These are phyloP conservation scores for Corymbia citriodora DNA, from an alignment of 441 rosid genomes.

Conservation along the genomic window DNA sequence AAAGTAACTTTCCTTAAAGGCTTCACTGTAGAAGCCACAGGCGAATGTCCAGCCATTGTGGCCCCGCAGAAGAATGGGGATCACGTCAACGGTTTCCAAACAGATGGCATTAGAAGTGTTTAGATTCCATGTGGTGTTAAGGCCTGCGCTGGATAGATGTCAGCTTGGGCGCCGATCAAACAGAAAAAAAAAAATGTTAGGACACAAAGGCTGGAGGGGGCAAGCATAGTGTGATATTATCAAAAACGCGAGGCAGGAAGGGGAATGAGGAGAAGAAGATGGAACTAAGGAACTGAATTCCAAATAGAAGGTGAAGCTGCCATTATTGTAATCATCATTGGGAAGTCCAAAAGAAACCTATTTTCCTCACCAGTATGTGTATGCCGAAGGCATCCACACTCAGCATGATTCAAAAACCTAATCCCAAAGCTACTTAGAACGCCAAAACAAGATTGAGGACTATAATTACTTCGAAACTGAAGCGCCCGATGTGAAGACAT, in stretches of 20 bases:
- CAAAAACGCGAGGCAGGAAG: neutral
- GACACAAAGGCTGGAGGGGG: neutral
- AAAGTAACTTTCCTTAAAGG: neutral
- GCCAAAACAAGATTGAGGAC: too few relatives aligned
- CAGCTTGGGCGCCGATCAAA: neutral
- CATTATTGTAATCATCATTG: too few relatives aligned
- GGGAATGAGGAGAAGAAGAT: neutral
- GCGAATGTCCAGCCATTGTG: neutral
- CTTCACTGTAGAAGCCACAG: neutral
- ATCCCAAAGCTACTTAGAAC: too few relatives aligned
- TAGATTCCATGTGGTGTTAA: neutral
- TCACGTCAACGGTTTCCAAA: neutral
- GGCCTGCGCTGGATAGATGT: neutral
- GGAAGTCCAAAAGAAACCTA: neutral
- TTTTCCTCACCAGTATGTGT: neutral
- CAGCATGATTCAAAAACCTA: too few relatives aligned
- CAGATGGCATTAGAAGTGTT: neutral
- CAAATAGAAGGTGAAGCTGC: neutral
- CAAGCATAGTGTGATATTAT: neutral
- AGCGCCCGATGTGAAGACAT: too few relatives aligned
- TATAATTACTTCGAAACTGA: too few relatives aligned
- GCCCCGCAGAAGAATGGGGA: neutral
- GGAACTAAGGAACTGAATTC: neutral
- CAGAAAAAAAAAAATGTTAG: neutral
- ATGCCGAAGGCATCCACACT: too few relatives aligned